Percentiles rank a stretch among this genome's conserved stretches.
These are phyloP conservation scores for Oidiodendron maius DNA, from an alignment of 495 filamentous ascomycete genomes.

Conservation along the genomic window DNA sequence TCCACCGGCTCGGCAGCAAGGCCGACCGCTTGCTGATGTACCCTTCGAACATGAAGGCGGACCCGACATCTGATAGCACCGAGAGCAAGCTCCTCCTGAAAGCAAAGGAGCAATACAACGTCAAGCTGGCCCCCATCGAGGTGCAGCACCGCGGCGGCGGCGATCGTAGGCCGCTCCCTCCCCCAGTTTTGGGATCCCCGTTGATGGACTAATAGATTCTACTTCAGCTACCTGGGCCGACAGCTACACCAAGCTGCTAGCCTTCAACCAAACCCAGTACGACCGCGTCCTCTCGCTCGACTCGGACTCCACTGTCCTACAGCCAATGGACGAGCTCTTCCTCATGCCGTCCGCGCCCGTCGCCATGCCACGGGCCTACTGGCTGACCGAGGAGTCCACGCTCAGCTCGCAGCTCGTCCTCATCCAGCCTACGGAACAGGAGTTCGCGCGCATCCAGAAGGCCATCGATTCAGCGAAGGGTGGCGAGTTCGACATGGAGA, in stretches of 20 bases:
- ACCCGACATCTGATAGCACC: slow-evolving; percentile 35
- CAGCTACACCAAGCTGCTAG: slow-evolving; percentile 64
- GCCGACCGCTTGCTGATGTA: slow-evolving; percentile 66
- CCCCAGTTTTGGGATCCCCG: no score
- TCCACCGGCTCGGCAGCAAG: slow-evolving; percentile 53
- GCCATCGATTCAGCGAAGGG: slow-evolving; percentile 30
- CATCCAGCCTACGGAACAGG: slow-evolving; percentile 51
- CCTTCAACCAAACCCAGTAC: slow-evolving; percentile 66
- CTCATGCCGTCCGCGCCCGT: slow-evolving; percentile 53
- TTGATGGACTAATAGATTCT: background rate
- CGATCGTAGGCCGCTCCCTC: slow-evolving; percentile 27
- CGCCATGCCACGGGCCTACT: slow-evolving; percentile 68
- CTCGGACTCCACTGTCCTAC: slow-evolving; percentile 58
- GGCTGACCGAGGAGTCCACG: slow-evolving; percentile 42
- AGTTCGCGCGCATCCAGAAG: slow-evolving; percentile 48
- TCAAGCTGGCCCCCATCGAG: slow-evolving; percentile 52
- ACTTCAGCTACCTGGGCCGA: slow-evolving; percentile 49
- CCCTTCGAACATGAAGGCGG: slow-evolving; percentile 33
- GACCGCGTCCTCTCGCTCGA: slow-evolving; percentile 63
- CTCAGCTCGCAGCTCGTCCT: slow-evolving; percentile 61
- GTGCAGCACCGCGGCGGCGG: slow-evolving; percentile 43
- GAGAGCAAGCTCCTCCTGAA: slow-evolving; percentile 48
- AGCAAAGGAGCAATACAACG: slow-evolving; percentile 56
- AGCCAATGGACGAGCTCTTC: slow-evolving; percentile 70
- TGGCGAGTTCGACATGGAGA: slow-evolving; percentile 65